Conservation (phyloP, 2,329 filamentous ascomycete species). For the Arthrobotrys pseudoclavata region DNA sequence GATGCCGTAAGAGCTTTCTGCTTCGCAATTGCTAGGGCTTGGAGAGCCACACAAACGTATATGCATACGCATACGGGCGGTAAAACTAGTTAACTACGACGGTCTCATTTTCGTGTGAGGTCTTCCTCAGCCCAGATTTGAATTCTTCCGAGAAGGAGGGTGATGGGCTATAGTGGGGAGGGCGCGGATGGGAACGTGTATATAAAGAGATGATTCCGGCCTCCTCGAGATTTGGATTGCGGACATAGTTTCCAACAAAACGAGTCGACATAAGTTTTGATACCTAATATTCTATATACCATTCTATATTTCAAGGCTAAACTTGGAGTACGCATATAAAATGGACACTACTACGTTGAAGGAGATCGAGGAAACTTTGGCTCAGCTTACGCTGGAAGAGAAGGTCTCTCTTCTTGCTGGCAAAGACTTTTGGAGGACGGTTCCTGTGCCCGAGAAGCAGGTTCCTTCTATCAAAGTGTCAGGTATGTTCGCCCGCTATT, state of each 20-base stretch:
- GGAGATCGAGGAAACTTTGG: conserved; percentile 55
- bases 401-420: conserved; percentile 61
- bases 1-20: conserved; percentile 11
- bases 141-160: conserved; percentile 59
- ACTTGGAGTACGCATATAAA: background rate
- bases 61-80: conserved; percentile 43
- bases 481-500: conserved; percentile 15
- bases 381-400: conserved; percentile 54
- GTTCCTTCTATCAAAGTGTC: conserved; percentile 60
- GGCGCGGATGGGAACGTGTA: conserved; percentile 22
- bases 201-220: conserved; percentile 33
- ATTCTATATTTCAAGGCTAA: background rate
- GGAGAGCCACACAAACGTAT: background rate
- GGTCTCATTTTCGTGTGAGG: conserved; percentile 7
- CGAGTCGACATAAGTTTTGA: background rate
- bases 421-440: conserved; percentile 77
- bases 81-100: conserved; percentile 37
- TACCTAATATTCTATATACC: background rate
- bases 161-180: conserved; percentile 7
- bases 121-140: conserved; percentile 5
- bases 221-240: conserved; percentile 3
- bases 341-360: conserved; percentile 37
- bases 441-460: conserved; percentile 70
- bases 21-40: conserved; percentile 17
- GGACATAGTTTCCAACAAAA: background rate